A percentile compares a stretch with the other conserved stretches of the same genome.
Evolutionary conservation across 140 eudicot genomes (phyloP).

Genomic region (Erigeron philadelphicus): DNA sequence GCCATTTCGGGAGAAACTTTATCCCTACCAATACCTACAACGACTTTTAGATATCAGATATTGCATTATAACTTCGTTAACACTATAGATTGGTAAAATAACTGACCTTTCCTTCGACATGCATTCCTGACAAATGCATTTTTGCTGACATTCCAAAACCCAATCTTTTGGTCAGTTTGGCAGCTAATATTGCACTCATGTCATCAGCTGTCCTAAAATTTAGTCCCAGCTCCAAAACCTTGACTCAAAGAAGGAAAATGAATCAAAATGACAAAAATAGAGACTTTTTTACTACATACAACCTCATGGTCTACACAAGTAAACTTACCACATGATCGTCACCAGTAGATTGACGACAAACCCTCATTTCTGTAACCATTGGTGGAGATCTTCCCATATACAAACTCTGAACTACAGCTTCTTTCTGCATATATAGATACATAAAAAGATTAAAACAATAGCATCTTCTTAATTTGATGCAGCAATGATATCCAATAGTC

Average conservation of each 20-base stretch:
- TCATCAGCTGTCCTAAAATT: slow-evolving; percentile 85
- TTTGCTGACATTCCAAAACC: slow-evolving; percentile 84
- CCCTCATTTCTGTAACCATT: slow-evolving; percentile 83
- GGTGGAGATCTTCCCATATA: slow-evolving; percentile 95
- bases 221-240: slow-evolving; percentile 74
- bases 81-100: not conserved
- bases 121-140: slow-evolving; percentile 85
- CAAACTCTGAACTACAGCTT: slow-evolving; percentile 53
- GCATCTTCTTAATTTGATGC: not conserved
- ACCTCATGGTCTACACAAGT: not conserved
- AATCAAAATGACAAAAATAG: slow-evolving; percentile 10
- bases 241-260: slow-evolving; percentile 10
- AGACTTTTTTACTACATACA: not conserved
- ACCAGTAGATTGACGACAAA: slow-evolving; percentile 55
- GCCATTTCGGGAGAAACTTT: slow-evolving; percentile 73
- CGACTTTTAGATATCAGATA: slow-evolving; percentile 3
- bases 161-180: slow-evolving; percentile 67
- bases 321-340: slow-evolving; percentile 83
- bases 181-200: slow-evolving; percentile 83
- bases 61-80: not conserved
- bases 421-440: slow-evolving; percentile 42
- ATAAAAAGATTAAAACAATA: slow-evolving; percentile 18
- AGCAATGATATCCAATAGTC: too few species aligned
- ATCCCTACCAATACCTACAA: slow-evolving; percentile 76
- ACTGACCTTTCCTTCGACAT: slow-evolving; percentile 88